phyloP scores from a whole-genome alignment of 306 rosid species.

The Styphnolobium japonicum region DNA sequence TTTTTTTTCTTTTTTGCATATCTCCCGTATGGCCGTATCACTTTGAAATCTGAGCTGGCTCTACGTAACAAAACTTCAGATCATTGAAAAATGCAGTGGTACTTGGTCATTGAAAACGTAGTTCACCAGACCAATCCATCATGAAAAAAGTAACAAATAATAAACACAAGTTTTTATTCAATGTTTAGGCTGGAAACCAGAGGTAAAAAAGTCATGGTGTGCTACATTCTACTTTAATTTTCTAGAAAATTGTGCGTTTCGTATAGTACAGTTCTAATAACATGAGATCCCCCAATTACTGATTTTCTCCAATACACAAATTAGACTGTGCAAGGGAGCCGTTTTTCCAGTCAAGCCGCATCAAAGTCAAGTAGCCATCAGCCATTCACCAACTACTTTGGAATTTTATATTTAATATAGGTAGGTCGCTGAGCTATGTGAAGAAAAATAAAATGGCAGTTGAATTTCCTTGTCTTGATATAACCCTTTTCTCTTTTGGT shows the following conservation, averaged over 20 bases:
- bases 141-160: background rate
- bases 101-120: background rate
- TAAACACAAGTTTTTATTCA: background rate
- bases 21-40: background rate
- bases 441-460: slow-evolving; percentile 9
- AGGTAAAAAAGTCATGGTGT: background rate
- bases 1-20: no score
- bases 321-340: background rate
- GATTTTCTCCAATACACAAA: background rate
- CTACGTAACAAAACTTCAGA: background rate
- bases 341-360: background rate
- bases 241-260: background rate
- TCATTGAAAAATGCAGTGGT: background rate
- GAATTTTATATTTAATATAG: slow-evolving; percentile 11
- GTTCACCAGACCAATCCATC: background rate
- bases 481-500: background rate
- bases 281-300: background rate
- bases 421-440: slow-evolving; percentile 19
- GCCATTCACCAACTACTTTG: slow-evolving; percentile 17
- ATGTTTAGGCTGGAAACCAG: background rate
- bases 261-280: background rate
- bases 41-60: background rate
- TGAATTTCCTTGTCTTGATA: background rate
- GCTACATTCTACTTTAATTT: background rate
- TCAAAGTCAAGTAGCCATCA: slow-evolving; percentile 14